Evolutionary conservation across 129 eudicot species (phyloP).

Genomic region (Centella asiatica): DNA sequence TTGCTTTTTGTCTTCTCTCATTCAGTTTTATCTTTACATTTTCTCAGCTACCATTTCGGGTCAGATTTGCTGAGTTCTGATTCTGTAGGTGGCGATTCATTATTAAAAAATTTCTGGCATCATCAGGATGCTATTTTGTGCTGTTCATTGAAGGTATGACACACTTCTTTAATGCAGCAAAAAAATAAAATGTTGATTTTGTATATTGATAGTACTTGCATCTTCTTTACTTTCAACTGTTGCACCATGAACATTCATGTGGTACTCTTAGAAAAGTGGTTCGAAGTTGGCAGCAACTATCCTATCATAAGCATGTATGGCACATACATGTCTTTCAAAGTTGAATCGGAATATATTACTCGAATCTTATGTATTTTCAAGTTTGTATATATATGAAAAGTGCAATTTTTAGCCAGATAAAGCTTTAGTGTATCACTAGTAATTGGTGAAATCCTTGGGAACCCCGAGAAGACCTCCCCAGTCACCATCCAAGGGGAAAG

Average conservation of each 20-base stretch:
- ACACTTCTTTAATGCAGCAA: not conserved
- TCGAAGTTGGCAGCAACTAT: not conserved
- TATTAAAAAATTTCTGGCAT: constrained; percentile 89
- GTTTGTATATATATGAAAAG: not conserved
- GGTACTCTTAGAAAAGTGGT: not conserved
- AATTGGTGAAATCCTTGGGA: no score
- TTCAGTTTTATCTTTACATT: not conserved
- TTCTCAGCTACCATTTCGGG: constrained; percentile 72
- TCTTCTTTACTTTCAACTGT: not conserved
- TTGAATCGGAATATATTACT: not conserved
- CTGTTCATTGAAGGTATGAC: constrained; percentile 83
- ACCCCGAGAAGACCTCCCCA: no score
- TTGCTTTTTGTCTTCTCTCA: not conserved
- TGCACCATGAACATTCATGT: not conserved
- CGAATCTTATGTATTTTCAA: not conserved
- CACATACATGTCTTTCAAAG: not conserved
- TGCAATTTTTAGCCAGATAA: not conserved
- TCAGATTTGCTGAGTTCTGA: constrained; percentile 58
- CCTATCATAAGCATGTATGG: no score
- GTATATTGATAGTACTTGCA: not conserved
- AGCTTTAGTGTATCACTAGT: no score
- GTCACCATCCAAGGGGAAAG: no score
- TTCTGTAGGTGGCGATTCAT: constrained; percentile 42
- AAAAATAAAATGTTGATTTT: not conserved
- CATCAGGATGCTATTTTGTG: constrained; percentile 96